A percentile compares a stretch with the other conserved stretches of the same genome.
Conservation (phyloP, 2,329 filamentous ascomycete species). For the Keithomyces neogunnii region DNA sequence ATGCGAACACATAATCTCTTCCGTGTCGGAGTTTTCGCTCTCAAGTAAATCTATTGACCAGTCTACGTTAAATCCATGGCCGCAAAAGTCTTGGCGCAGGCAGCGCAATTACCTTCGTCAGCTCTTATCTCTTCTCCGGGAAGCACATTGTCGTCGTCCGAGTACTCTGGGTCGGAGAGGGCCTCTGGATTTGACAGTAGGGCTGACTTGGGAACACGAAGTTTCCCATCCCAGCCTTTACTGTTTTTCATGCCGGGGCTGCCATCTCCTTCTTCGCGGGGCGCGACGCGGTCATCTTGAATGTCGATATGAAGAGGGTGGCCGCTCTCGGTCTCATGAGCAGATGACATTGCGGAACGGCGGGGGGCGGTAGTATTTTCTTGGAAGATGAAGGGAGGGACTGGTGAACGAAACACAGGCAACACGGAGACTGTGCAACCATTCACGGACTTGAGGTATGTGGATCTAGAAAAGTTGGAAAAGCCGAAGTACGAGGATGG, state of each 20-base stretch:
- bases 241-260: conserved; percentile 46
- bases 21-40: conserved; percentile 48
- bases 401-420: background rate
- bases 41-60: conserved; percentile 47
- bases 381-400: background rate
- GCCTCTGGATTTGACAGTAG: conserved; percentile 71
- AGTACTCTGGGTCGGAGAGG: conserved; percentile 77
- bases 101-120: conserved; percentile 58
- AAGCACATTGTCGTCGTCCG: conserved; percentile 59
- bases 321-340: conserved; percentile 27
- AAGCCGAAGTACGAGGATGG: too few relatives aligned
- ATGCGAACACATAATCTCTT: conserved; percentile 88
- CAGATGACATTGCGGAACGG: conserved; percentile 15
- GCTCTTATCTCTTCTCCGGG: conserved; percentile 68
- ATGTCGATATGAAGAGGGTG: conserved; percentile 41
- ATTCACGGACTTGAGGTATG: too few relatives aligned
- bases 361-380: background rate
- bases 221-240: conserved; percentile 78
- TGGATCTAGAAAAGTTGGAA: too few relatives aligned
- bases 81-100: background rate
- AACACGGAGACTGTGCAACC: background rate
- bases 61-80: conserved; percentile 10
- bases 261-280: conserved; percentile 28
- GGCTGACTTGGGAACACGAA: conserved; percentile 56
- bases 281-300: conserved; percentile 31